Percentiles rank a stretch among this genome's conserved stretches.
Evolutionary conservation across 1,139 yeast genomes (phyloP).

Genomic region (Taphrina sp.): DNA sequence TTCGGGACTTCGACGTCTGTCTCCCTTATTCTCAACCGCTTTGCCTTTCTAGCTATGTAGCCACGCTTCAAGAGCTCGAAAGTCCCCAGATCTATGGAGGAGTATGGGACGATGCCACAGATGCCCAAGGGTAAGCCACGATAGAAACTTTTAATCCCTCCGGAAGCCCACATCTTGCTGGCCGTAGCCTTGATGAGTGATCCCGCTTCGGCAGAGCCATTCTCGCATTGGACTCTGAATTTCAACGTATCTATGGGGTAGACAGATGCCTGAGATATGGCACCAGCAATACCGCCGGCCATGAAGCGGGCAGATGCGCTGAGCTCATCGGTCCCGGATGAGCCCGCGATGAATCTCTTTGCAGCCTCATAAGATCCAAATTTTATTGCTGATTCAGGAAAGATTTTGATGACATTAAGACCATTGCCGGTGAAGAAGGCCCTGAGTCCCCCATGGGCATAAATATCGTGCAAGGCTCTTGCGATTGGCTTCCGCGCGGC

Average conservation of each 20-base stretch:
- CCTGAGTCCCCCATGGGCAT: conserved; percentile 82
- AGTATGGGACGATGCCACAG: conserved; percentile 94
- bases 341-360: conserved; percentile 66
- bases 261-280: conserved; percentile 83
- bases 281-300: conserved; percentile 97
- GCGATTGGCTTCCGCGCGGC: conserved; percentile 47
- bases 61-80: conserved; percentile 80
- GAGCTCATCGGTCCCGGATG: conserved; percentile 78
- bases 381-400: conserved; percentile 96
- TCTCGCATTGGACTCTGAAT: conserved; percentile 50
- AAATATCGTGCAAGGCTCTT: conserved; percentile 79
- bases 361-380: conserved; percentile 93
- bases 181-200: conserved; percentile 54
- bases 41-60: conserved; percentile 65
- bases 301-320: conserved; percentile 77
- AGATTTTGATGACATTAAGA: conserved; percentile 83
- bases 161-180: conserved; percentile 69
- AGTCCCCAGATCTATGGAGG: conserved; percentile 92
- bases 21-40: conserved; percentile 50
- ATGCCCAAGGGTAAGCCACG: conserved; percentile 86
- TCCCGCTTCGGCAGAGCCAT: conserved; percentile 36
- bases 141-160: conserved; percentile 76
- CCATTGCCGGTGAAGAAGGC: conserved; percentile 96
- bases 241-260: conserved; percentile 92
- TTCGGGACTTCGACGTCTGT: conserved; percentile 76